A percentile compares a stretch with the other conserved stretches of the same genome.
phyloP scores from a whole-genome alignment of 169 alveolate species.

The Plasmodium cynomolgi region DNA sequence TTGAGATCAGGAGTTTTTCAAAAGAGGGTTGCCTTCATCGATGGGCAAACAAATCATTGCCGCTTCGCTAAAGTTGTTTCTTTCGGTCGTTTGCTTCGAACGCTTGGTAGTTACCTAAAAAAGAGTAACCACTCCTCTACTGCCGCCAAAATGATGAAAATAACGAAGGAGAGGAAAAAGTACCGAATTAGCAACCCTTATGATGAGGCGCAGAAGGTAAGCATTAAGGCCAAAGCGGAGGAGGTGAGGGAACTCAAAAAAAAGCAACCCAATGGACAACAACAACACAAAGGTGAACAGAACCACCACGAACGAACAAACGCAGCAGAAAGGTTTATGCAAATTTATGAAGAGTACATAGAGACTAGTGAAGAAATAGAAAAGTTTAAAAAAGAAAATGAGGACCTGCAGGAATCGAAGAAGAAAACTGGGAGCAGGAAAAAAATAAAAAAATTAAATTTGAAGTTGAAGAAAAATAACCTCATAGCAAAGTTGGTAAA shows the following conservation, averaged over 20 bases:
- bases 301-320: neutral
- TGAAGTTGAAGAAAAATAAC: slow-evolving; percentile 53
- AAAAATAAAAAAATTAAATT: slow-evolving; percentile 57
- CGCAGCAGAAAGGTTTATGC: slow-evolving; percentile 37
- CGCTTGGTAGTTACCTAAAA: neutral
- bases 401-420: slow-evolving; percentile 38
- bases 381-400: slow-evolving; percentile 45
- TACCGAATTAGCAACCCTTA: slow-evolving; percentile 56
- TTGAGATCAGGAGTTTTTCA: neutral
- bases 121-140: neutral
- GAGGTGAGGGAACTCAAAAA: neutral
- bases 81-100: neutral
- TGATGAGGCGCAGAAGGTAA: slow-evolving; percentile 29
- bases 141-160: slow-evolving; percentile 36
- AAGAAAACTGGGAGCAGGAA: slow-evolving; percentile 42
- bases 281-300: neutral
- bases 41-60: neutral
- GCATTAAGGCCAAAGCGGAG: slow-evolving; percentile 1
- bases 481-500: slow-evolving; percentile 61
- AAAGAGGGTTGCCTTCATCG: neutral
- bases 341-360: slow-evolving; percentile 25
- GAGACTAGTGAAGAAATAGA: slow-evolving; percentile 34
- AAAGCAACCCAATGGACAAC: neutral
- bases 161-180: slow-evolving; percentile 59
- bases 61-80: neutral